A percentile compares a stretch with the other conserved stretches of the same genome.
Evolutionary conservation across 257 asterid species (phyloP).

Genomic region (Cordia subcordata): DNA sequence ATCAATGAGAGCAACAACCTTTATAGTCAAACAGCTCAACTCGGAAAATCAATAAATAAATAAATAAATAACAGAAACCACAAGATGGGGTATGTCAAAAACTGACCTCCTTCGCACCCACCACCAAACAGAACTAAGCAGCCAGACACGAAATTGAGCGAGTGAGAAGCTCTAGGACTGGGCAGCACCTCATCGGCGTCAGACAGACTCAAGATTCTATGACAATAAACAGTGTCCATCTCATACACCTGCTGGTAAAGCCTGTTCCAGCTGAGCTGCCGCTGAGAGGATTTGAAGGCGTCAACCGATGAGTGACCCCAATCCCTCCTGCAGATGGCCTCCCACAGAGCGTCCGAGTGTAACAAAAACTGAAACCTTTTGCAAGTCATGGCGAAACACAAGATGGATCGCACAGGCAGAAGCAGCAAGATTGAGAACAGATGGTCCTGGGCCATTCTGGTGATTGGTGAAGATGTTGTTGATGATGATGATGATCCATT

Average conservation of each 20-base stretch:
- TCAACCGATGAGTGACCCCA: constrained; percentile 58
- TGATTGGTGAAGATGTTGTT: constrained; percentile 29
- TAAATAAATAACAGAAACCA: background rate
- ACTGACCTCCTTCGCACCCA: constrained; percentile 88
- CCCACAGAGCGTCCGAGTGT: constrained; percentile 73
- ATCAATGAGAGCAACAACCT: background rate
- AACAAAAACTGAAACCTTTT: constrained; percentile 52
- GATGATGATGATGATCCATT: constrained; percentile 25
- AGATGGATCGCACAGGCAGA: constrained; percentile 63
- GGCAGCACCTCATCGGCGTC: constrained; percentile 38
- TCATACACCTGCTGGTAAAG: constrained; percentile 57
- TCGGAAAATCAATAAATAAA: too few relatives aligned
- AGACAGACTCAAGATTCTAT: constrained; percentile 25
- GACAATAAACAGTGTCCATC: constrained; percentile 62
- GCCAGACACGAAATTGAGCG: constrained; percentile 68
- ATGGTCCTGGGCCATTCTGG: constrained; percentile 59
- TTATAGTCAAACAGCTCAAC: too few relatives aligned
- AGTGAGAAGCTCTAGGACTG: constrained; percentile 86
- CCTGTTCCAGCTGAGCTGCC: constrained; percentile 54
- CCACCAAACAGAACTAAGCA: constrained; percentile 85
- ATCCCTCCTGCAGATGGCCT: constrained; percentile 72
- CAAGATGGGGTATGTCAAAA: background rate
- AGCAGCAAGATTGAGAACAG: constrained; percentile 66
- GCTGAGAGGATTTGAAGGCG: constrained; percentile 30
- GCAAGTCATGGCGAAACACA: constrained; percentile 60